phyloP scores from a whole-genome alignment of 129 eudicot genomes.

The Escallonia herrerae region DNA sequence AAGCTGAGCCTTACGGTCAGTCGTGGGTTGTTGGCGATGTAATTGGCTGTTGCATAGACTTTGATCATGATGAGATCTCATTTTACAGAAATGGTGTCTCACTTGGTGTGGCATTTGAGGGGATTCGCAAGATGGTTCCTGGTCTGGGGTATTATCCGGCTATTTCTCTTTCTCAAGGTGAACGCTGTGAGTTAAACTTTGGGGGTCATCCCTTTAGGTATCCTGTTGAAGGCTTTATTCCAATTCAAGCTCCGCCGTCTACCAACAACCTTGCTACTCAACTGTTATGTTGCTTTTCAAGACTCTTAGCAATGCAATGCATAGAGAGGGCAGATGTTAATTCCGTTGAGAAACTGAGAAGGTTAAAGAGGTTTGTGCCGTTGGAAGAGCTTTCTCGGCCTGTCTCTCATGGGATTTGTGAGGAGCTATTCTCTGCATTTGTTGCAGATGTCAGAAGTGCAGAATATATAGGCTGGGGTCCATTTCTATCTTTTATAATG shows the following conservation, averaged over 20 bases:
- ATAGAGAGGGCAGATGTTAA: constrained; percentile 45
- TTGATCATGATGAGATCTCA: constrained; percentile 63
- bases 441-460: constrained; percentile 43
- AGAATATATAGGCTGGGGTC: constrained; percentile 82
- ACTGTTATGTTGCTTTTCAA: constrained; percentile 64
- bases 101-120: constrained; percentile 85
- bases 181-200: constrained; percentile 82
- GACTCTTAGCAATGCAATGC: constrained; percentile 63
- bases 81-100: constrained; percentile 79
- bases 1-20: constrained; percentile 78
- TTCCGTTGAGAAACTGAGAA: constrained; percentile 61
- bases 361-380: constrained; percentile 75
- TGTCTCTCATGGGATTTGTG: constrained; percentile 69
- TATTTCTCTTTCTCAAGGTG: constrained; percentile 92
- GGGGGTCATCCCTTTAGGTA: constrained; percentile 78
- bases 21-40: constrained; percentile 95
- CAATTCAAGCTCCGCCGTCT: constrained; percentile 71
- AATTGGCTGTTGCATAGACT: constrained; percentile 93
- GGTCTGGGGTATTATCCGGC: constrained; percentile 97
- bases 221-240: constrained; percentile 72
- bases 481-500: constrained; percentile 67
- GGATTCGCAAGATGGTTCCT: constrained; percentile 85
- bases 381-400: constrained; percentile 63
- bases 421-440: constrained; percentile 56
- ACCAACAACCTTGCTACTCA: constrained; percentile 34